Evolutionary conservation across 129 eudicot genomes (phyloP), one percentile per base, ranked within the genome.

Genomic region (Centrapalus pauciflorus): DNA sequence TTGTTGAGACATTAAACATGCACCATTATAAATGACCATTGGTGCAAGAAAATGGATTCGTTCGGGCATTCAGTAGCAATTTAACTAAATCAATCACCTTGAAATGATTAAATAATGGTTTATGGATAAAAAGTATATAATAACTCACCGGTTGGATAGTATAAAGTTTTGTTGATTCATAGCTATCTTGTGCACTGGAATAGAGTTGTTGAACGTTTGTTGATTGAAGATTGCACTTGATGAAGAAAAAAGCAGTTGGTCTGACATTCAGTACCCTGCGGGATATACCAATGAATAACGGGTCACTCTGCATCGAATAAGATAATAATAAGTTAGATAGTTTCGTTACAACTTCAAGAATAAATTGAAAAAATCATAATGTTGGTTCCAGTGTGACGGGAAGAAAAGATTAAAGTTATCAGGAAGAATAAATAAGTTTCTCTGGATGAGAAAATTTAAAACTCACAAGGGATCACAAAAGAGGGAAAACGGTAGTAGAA

Each of bases 201-300:
- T 94, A 94, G n/a, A 82, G 65, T 55, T 82, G 69, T 67, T 89
- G 97, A 73, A 89, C 76, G 78, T 89, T 81, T 63, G 81, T 28
- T 3, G 99, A 94, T 26, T 66, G 83, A 80, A 94, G 95, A 66
- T 62, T 61, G 82, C 99, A 94, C 70, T 82, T 86, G 37, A 94
- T 86, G 83, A 78, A 94, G 93, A 94, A 94, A 81, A 94, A 89
- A n/a, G 95, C 99, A 64, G 99, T 41, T 26, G 99, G 97, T 71
- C 97, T 85, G 20, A 86, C 97, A 69, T 94, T 94, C 76, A 86
- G 62, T 51, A 77, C 84, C 41, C 97, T 84, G 54, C 84, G 92
- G 38, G 99, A 94, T 80, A 94, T 76, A 40, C 99, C 99, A 63
- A 94, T 94, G 70, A 94, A 80, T 29, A 84, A 30, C 20, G 97